Evolutionary conservation across 371 early-diverging fungal species (phyloP).

Genomic region (Zychaea mexicana): DNA sequence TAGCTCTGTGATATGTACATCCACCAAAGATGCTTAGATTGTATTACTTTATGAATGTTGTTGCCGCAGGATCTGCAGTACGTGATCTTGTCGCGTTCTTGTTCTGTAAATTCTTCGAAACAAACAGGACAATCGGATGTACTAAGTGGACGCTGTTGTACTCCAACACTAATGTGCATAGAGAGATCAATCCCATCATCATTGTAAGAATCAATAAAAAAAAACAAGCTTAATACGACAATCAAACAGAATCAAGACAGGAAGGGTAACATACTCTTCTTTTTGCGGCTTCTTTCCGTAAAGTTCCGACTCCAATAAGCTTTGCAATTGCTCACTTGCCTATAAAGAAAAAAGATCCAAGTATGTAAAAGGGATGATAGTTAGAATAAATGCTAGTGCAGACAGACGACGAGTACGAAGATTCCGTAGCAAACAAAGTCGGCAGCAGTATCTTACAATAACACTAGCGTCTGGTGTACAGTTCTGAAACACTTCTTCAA

Average conservation of each 20-base stretch:
- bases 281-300: no score
- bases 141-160: constrained; percentile 30
- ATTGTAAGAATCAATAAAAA: background rate
- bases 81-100: constrained; percentile 13
- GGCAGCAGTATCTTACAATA: constrained; percentile 11
- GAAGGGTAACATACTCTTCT: no score
- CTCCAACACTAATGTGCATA: background rate
- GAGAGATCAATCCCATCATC: background rate
- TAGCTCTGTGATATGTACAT: background rate
- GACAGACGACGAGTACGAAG: no score
- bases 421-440: no score
- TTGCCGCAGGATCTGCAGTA: constrained; percentile 40
- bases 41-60: constrained; percentile 41
- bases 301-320: background rate
- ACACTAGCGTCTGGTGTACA: constrained; percentile 20
- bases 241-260: no score
- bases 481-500: constrained; percentile 8
- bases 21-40: no score
- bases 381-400: no score
- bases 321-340: constrained; percentile 9
- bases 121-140: constrained; percentile 45
- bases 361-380: background rate
- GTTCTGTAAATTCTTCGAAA: constrained; percentile 37
- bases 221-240: background rate
- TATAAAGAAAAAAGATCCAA: background rate